Percentiles rank a stretch among this genome's conserved stretches.
Evolutionary conservation across 257 asterid genomes (phyloP).

Genomic region (Ballota nigra): DNA sequence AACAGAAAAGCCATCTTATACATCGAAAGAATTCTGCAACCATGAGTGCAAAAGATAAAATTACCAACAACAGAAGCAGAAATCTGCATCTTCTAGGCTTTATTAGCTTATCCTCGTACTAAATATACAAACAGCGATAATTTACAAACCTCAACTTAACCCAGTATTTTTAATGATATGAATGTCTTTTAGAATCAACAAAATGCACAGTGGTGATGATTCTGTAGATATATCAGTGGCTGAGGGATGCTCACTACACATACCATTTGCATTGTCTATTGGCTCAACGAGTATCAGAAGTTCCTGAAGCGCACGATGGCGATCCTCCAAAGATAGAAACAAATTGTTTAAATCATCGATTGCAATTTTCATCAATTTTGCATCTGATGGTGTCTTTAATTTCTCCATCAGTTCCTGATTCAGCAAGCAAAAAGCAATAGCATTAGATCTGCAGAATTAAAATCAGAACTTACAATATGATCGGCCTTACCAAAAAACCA

Average conservation of each 20-base stretch:
- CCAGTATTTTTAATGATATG: not conserved
- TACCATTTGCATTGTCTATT: slow-evolving; percentile 87
- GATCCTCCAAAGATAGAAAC: slow-evolving; percentile 65
- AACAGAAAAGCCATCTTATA: not conserved
- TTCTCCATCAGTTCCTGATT: slow-evolving; percentile 71
- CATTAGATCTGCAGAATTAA: slow-evolving; percentile 15
- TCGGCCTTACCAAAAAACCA: too few species aligned
- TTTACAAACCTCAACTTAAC: slow-evolving; percentile 17
- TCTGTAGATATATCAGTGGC: slow-evolving; percentile 1
- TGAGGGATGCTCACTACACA: slow-evolving; percentile 3
- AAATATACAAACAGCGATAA: too few species aligned
- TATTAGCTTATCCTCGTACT: too few species aligned
- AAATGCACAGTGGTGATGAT: not conserved
- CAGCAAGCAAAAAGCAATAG: slow-evolving; percentile 15
- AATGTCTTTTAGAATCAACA: not conserved
- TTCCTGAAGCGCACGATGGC: slow-evolving; percentile 78
- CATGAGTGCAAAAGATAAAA: not conserved
- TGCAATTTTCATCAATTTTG: slow-evolving; percentile 70
- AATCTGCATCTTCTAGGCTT: slow-evolving; percentile 1
- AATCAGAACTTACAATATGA: not conserved
- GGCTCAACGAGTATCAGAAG: slow-evolving; percentile 84
- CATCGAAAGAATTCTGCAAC: not conserved
- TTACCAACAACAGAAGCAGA: not conserved
- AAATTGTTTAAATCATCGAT: slow-evolving; percentile 68
- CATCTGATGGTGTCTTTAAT: slow-evolving; percentile 78